These are phyloP conservation scores for Blastobotrys robertii DNA, from an alignment of 805 yeast species.

Conservation along the genomic window DNA sequence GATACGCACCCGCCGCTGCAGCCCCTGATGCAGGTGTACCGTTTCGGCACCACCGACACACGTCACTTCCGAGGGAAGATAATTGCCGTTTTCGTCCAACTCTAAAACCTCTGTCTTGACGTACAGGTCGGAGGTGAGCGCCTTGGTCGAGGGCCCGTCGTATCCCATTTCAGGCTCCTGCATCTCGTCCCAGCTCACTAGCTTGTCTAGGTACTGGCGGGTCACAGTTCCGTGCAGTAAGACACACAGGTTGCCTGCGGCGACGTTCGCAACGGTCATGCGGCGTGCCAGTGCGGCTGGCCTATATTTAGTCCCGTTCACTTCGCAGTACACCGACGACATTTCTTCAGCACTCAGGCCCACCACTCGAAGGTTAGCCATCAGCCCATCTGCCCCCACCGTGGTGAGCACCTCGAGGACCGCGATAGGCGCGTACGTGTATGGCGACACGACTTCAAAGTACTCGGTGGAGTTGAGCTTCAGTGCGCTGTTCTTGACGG, in stretches of 20 bases:
- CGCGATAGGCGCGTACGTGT: slow-evolving; percentile 14
- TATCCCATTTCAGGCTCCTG: slow-evolving; percentile 11
- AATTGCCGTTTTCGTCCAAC: slow-evolving; percentile 9
- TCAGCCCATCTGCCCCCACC: background rate
- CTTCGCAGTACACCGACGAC: too few relatives aligned
- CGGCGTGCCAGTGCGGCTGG: too few relatives aligned
- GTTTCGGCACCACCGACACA: background rate
- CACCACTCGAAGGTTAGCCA: background rate
- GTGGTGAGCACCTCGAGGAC: background rate
- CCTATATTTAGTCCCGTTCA: too few relatives aligned
- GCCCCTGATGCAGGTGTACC: slow-evolving; percentile 10
- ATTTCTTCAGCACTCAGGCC: too few relatives aligned
- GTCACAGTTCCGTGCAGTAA: slow-evolving; percentile 3
- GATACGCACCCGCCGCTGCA: slow-evolving; percentile 9
- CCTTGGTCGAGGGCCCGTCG: background rate
- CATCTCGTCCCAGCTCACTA: slow-evolving; percentile 15
- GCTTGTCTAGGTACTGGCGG: slow-evolving; percentile 3
- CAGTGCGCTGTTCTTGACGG: too few relatives aligned
- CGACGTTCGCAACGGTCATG: background rate
- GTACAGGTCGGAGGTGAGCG: background rate
- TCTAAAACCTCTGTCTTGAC: slow-evolving; percentile 5
- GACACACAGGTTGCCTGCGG: slow-evolving; percentile 1
- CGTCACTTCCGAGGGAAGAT: slow-evolving; percentile 4
- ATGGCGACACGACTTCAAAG: slow-evolving; percentile 17
- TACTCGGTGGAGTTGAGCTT: background rate